Percentiles rank a stretch among this genome's conserved stretches.
Evolutionary conservation across 371 early-diverging fungal genomes (phyloP).

Genomic region (Mortierella sp.): DNA sequence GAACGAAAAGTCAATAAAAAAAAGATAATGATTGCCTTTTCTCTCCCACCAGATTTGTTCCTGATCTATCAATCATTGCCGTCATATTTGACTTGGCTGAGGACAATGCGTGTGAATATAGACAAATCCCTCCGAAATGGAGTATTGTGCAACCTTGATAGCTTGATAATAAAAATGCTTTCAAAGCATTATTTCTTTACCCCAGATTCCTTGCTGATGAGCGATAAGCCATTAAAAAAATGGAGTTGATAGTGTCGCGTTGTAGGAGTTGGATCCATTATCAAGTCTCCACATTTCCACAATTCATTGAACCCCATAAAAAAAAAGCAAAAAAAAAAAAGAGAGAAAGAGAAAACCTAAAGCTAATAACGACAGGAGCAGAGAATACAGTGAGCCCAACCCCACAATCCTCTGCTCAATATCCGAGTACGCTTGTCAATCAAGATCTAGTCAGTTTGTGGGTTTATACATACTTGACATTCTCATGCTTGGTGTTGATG

Average conservation of each 20-base stretch:
- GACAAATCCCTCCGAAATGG: not conserved
- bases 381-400: not conserved
- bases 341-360: not conserved
- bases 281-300: not conserved
- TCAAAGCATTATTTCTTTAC: not conserved
- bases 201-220: not conserved
- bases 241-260: not conserved
- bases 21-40: no score
- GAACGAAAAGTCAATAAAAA: not conserved
- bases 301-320: not conserved
- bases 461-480: constrained; percentile 81
- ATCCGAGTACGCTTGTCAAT: no score
- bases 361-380: not conserved
- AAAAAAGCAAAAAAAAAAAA: not conserved
- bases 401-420: not conserved
- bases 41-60: no score
- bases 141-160: constrained; percentile 5
- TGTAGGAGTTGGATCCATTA: not conserved
- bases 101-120: constrained; percentile 2
- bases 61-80: not conserved
- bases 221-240: not conserved
- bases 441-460: not conserved
- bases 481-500: constrained; percentile 95
- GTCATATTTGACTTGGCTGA: not conserved
- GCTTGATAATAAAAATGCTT: not conserved